Evolutionary conservation across 2,329 filamentous ascomycete species (phyloP).

Genomic region (Pseudogymnoascus sp.): DNA sequence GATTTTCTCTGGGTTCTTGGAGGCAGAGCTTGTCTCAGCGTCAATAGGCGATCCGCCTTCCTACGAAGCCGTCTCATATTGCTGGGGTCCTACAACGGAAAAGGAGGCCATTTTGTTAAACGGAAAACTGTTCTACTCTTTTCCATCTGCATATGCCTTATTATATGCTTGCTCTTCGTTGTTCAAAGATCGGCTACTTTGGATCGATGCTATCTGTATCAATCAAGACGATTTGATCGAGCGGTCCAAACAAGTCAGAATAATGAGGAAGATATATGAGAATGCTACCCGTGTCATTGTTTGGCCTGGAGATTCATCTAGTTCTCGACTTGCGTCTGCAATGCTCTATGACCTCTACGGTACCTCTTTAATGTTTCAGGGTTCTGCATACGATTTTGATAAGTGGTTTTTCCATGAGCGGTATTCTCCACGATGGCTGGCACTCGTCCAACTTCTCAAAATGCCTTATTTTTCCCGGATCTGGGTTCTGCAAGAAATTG

Average conservation of each 20-base stretch:
- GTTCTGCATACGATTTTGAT: not conserved
- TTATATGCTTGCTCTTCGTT: not conserved
- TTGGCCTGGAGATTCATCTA: constrained; percentile 10
- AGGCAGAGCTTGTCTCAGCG: not conserved
- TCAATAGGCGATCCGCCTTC: not conserved
- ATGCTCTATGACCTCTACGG: not conserved
- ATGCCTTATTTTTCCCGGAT: not conserved
- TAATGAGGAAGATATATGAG: constrained; percentile 18
- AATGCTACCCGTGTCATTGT: constrained; percentile 11
- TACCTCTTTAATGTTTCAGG: not conserved
- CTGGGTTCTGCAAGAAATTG: constrained; percentile 15
- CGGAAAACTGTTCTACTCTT: not conserved
- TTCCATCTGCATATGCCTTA: not conserved
- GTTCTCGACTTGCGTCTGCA: not conserved
- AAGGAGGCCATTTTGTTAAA: not conserved
- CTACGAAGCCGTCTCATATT: constrained; percentile 4
- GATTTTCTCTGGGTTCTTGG: not conserved
- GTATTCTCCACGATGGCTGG: not conserved
- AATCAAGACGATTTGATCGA: constrained; percentile 15
- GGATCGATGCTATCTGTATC: not conserved
- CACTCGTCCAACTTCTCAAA: not conserved
- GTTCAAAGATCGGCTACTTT: not conserved
- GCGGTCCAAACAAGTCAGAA: constrained; percentile 13
- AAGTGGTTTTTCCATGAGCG: not conserved
- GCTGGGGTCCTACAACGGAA: not conserved